A percentile compares a stretch with the other conserved stretches of the same genome.
These are phyloP conservation scores for Lentinus tigrinus DNA, from an alignment of 768 basidiomycete species.

Conservation along the genomic window DNA sequence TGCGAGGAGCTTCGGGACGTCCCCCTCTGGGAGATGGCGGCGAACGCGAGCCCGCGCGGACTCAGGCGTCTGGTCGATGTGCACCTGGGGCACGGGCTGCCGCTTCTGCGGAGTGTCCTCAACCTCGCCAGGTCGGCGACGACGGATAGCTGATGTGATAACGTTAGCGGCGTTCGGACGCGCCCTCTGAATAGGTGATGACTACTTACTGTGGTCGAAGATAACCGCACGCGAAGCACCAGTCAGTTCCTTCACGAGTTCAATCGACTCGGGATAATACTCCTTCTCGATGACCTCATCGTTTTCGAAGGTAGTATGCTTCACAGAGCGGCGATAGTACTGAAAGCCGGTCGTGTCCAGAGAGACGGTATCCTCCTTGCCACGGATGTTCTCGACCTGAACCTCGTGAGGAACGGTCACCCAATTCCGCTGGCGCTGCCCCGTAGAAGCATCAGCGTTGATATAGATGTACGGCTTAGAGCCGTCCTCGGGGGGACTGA, in stretches of 20 bases:
- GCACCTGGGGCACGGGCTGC: conserved; percentile 42
- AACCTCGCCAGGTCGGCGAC: conserved; percentile 35
- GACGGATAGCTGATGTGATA: conserved; percentile 39
- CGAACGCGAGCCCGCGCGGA: conserved; percentile 42
- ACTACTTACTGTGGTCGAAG: conserved; percentile 62
- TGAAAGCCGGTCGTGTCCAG: conserved; percentile 56
- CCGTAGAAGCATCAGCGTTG: conserved; percentile 35
- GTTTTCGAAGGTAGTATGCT: conserved; percentile 46
- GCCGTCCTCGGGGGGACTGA: conserved; percentile 37
- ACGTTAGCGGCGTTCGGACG: no score
- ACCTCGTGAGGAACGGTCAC: conserved; percentile 28
- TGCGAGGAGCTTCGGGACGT: conserved; percentile 38
- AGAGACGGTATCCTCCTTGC: conserved; percentile 41
- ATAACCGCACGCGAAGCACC: conserved; percentile 60
- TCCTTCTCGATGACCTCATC: conserved; percentile 51
- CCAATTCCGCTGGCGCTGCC: conserved; percentile 33
- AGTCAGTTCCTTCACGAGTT: conserved; percentile 56
- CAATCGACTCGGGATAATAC: conserved; percentile 62
- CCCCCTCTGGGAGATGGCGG: conserved; percentile 41
- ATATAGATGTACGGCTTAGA: conserved; percentile 38
- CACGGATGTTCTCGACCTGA: conserved; percentile 51
- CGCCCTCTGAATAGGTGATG: no score
- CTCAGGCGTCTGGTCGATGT: conserved; percentile 45
- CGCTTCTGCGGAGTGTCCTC: conserved; percentile 40
- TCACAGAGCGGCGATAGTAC: conserved; percentile 37